Percentiles rank a stretch among this genome's conserved stretches.
Conservation (phyloP, 495 filamentous ascomycete genomes). For the Letharia lupina region DNA sequence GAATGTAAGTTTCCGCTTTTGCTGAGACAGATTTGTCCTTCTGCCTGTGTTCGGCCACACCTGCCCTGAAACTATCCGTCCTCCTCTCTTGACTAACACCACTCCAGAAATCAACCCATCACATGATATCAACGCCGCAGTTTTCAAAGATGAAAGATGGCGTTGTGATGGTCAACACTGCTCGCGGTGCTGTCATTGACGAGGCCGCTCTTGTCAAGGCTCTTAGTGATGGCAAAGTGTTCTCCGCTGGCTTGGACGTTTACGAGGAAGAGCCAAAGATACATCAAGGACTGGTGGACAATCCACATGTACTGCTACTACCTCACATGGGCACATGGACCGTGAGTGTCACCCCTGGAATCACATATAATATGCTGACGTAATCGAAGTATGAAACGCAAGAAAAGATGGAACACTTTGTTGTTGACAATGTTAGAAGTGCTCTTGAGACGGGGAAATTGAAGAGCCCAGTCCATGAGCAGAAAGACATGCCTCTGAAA, state of each 20-base stretch:
- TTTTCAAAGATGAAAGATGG: constrained; percentile 64
- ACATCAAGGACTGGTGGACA: constrained; percentile 51
- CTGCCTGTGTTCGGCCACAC: not conserved
- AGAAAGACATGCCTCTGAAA: constrained; percentile 28
- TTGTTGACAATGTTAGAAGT: constrained; percentile 51
- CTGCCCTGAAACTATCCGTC: not conserved
- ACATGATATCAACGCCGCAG: constrained; percentile 54
- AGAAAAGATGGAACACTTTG: constrained; percentile 58
- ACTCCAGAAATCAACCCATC: constrained; percentile 50
- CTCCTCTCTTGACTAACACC: constrained; percentile 20
- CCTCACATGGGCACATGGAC: constrained; percentile 68
- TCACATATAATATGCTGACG: not conserved
- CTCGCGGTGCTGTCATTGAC: constrained; percentile 61
- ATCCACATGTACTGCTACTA: constrained; percentile 53
- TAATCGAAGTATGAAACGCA: constrained; percentile 45
- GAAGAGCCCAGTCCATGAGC: constrained; percentile 51
- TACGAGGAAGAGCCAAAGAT: constrained; percentile 62
- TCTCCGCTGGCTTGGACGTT: constrained; percentile 56
- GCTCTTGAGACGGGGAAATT: constrained; percentile 48
- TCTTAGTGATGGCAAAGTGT: constrained; percentile 52
- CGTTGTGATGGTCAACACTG: constrained; percentile 64
- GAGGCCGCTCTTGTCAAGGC: constrained; percentile 60
- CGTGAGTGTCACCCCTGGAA: not conserved
- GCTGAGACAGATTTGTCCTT: constrained; percentile 5
- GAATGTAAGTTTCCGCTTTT: constrained; percentile 47